Percentiles rank a stretch among this genome's conserved stretches.
phyloP scores from a whole-genome alignment of 1,139 yeast species.

The Yamadazyma triangularis region DNA sequence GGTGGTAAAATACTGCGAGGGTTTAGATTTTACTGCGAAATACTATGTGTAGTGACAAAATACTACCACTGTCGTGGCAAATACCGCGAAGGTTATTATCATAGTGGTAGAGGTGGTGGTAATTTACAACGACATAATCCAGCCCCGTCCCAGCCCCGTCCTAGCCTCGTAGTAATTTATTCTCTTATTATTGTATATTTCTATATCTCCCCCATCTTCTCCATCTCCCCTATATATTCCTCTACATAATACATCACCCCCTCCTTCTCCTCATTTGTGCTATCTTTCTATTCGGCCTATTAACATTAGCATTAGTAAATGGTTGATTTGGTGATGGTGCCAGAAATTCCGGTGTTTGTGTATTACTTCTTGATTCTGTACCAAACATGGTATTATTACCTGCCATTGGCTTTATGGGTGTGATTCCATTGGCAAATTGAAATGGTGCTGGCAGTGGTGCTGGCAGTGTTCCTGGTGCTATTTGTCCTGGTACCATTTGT shows the following conservation, averaged over 20 bases:
- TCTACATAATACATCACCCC: slow-evolving; percentile 11
- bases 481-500: not conserved
- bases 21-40: no score
- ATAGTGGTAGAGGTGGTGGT: no score
- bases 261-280: slow-evolving; percentile 29
- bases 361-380: slow-evolving; percentile 8
- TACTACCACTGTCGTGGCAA: no score
- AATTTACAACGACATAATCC: no score
- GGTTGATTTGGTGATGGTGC: no score
- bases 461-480: not conserved
- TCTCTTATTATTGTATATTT: slow-evolving; percentile 1
- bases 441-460: slow-evolving; percentile 1
- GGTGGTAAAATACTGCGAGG: no score
- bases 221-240: not conserved
- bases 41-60: no score
- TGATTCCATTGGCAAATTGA: slow-evolving; percentile 11
- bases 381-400: slow-evolving; percentile 8
- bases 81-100: no score
- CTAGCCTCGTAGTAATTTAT: slow-evolving; percentile 1
- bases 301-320: no score
- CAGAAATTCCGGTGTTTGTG: slow-evolving; percentile 11
- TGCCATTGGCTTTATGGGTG: slow-evolving; percentile 10
- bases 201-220: not conserved
- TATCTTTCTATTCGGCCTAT: slow-evolving; percentile 21
- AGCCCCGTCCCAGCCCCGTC: not conserved